Percentiles rank a stretch among this genome's conserved stretches.
Conservation (phyloP, 345 rosid species). For the Carallia brachiata region DNA sequence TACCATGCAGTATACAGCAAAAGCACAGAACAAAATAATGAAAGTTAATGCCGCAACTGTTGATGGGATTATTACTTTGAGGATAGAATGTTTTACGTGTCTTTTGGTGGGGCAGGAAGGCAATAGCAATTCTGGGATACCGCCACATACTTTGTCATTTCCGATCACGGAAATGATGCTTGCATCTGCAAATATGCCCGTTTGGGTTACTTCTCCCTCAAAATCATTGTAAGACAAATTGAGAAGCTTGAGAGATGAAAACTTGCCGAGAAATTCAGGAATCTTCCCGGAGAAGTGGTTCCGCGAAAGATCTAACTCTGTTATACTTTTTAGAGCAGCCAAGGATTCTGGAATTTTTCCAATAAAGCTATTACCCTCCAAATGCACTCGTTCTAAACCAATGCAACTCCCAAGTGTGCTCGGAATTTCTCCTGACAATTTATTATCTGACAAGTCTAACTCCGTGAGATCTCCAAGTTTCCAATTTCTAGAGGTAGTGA, state of each 20-base stretch:
- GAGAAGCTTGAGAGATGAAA: neutral
- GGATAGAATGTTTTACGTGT: neutral
- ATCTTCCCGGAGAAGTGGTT: conserved; percentile 25
- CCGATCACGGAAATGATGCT: conserved; percentile 9
- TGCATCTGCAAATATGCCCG: conserved; percentile 17
- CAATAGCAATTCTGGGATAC: neutral
- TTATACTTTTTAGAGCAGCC: conserved; percentile 4
- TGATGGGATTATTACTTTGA: conserved; percentile 8
- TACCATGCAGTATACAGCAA: neutral
- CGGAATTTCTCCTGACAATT: conserved; percentile 20
- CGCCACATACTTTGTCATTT: conserved; percentile 19
- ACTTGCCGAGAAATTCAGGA: conserved; percentile 7
- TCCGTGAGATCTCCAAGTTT: conserved; percentile 4
- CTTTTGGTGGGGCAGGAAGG: conserved; percentile 12
- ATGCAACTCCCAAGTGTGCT: conserved; percentile 15
- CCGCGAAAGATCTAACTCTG: neutral
- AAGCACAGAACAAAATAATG: neutral
- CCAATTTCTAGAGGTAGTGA: conserved; percentile 1
- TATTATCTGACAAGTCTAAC: conserved; percentile 15
- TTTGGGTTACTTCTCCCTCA: conserved; percentile 12
- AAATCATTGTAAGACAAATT: conserved; percentile 26
- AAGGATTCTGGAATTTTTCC: conserved; percentile 19
- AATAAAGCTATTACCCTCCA: conserved; percentile 7
- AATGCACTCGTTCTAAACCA: conserved; percentile 7
- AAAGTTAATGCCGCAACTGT: neutral